Evolutionary conservation across 179 eudicot species (phyloP), one percentile per base, ranked within the genome.

Genomic region (Silene noctiflora): DNA sequence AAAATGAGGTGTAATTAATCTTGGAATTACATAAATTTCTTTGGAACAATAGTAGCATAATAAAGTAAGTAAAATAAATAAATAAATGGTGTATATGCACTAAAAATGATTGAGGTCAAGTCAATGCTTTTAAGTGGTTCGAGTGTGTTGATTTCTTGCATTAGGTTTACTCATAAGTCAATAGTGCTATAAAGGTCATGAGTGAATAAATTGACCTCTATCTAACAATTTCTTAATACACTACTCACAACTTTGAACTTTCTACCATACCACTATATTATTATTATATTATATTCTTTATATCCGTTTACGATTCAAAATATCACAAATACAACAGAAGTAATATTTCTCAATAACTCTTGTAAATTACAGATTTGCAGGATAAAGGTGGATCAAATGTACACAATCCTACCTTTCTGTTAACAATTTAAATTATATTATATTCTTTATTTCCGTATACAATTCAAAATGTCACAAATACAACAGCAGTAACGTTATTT

Each of bases 161-260:
- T 71, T 79, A 65, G 73, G 76, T 78, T 61, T 63, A 25, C n/a
- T 24, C 35, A 44, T 44, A 44, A 69, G 84, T 82, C 84, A 78
- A 75, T 67, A 48, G 22, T 75, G 33, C 73, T 74, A 51, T 70
- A 75, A 75, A 64, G 21, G 77, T 73, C 71, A 75, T 75, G 27
- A 24, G 4, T 69, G n/a, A 69, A 3, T 44, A 44, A 44, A 44
- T 2, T 44, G 13, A 19, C 55, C 33, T 7, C 19, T 55, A 53
- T 27, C 46, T 55, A 56, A 31, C 46, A 55, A 21, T 44, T 68
- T 68, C 56, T 3, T 39, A 19, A 19, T 27, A 65, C 8, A 5
- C 6, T 22, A 5, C 6, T 22, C n/a, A 10, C 29, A 22, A 10
- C 12, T 66, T 29, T 66, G 69, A 66, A 31, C 48, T 66, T 31